Evolutionary conservation across 805 yeast genomes (phyloP), one percentile per base, ranked within the genome.

Genomic region (Yamadazyma olivae): DNA sequence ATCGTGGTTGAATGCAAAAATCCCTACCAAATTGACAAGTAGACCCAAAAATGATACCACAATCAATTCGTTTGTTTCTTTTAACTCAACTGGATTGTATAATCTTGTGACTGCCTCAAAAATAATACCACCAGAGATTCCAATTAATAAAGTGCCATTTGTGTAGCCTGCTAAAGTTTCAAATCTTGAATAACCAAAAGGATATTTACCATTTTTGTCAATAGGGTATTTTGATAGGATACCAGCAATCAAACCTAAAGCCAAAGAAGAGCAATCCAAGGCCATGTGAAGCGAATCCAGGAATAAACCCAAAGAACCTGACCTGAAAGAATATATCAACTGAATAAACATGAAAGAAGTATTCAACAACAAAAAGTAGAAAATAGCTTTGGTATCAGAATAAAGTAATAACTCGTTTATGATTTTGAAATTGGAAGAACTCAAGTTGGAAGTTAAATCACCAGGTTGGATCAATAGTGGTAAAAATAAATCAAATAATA

Each of bases 221-320:
- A 64, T 53, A 38, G 45, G 71, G 46, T 44, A 64, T 45, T 53
- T 68, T 39, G 69, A 61, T 14, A 62, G 61, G 10, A 77, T 72
- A 16, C 95, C 86, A 0, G 99, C 99, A 17, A 91, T 70, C 2
- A 93, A 66, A 0, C 99, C 99, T 20, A 93, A 74, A 3, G 93
- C 79, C 37, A 93, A 66, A 0, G 98, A 95, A 0, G 88, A 74
- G 57, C 99, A 93, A 59, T 93, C 99, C 38, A 93, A 69, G 2
- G 95, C 84, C 99, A 93, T 93, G 59, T 93, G 99, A 35, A 93
- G 70, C 1, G 96, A 88, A 54, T 93, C 99, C 14, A 96, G 88
- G 35, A 93, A 59, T 17, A 93, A 67, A 8, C 99, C 97, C 30
- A 93, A 65, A 0, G 98, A 91, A 53, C 86, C 90, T 1, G 98